A percentile compares a stretch with the other conserved stretches of the same genome.
These are phyloP conservation scores for Penicillium sp. DNA, from an alignment of 2,329 filamentous ascomycete species.

Conservation along the genomic window DNA sequence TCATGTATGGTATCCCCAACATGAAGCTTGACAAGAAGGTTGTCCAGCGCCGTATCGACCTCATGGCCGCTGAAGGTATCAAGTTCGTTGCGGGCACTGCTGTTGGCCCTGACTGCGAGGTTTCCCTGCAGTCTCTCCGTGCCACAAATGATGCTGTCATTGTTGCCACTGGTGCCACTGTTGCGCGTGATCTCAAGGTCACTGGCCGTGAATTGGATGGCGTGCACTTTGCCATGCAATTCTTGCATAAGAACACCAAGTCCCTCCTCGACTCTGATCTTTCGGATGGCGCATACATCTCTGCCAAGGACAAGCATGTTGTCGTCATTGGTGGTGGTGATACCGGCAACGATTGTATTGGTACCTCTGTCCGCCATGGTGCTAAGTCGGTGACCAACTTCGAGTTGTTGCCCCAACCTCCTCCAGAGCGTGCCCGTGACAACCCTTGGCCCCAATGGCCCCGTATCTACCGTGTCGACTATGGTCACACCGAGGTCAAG, in stretches of 20 bases:
- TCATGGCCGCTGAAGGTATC: slow-evolving; percentile 88
- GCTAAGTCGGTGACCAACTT: slow-evolving; percentile 97
- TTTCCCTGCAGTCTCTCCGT: slow-evolving; percentile 70
- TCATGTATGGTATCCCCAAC: slow-evolving; percentile 99
- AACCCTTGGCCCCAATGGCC: slow-evolving; percentile 99
- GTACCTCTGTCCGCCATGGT: slow-evolving; percentile 91
- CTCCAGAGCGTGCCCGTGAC: slow-evolving; percentile 82
- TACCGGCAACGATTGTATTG: slow-evolving; percentile 96
- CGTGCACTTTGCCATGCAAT: slow-evolving; percentile 96
- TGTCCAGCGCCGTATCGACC: slow-evolving; percentile 90
- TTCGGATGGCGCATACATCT: slow-evolving; percentile 81
- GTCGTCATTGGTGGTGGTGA: slow-evolving; percentile 97
- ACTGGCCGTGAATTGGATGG: slow-evolving; percentile 84
- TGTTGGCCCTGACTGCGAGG: slow-evolving; percentile 71
- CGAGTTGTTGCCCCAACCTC: slow-evolving; percentile 89
- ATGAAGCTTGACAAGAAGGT: slow-evolving; percentile 99
- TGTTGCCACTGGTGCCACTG: slow-evolving; percentile 88
- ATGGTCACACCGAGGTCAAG: slow-evolving; percentile 92
- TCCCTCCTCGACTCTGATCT: slow-evolving; percentile 91
- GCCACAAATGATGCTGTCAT: slow-evolving; percentile 77
- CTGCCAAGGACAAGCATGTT: slow-evolving; percentile 92
- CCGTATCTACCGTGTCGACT: slow-evolving; percentile 96
- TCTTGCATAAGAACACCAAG: slow-evolving; percentile 96
- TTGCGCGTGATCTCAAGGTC: slow-evolving; percentile 88
- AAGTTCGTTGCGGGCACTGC: slow-evolving; percentile 75